A percentile compares a stretch with the other conserved stretches of the same genome.
Evolutionary conservation across 116 monocot genomes (phyloP).

Genomic region (Cymodocea nodosa): DNA sequence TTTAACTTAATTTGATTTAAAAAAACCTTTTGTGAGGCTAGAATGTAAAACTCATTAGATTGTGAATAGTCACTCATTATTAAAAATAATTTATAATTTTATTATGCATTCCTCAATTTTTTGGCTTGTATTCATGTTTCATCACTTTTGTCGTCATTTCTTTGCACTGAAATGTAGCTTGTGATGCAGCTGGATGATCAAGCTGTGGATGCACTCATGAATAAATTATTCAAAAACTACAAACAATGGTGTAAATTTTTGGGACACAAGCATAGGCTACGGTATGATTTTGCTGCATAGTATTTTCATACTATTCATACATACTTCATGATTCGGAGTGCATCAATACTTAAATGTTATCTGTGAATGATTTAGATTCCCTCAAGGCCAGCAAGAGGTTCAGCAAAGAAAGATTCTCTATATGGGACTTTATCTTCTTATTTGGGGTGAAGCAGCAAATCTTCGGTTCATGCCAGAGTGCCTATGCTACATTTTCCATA

Average conservation of each 20-base stretch:
- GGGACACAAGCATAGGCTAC: slow-evolving; percentile 78
- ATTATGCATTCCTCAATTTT: no score
- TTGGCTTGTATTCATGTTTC: not conserved
- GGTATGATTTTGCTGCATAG: slow-evolving; percentile 16
- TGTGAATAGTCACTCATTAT: no score
- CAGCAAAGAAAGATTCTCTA: slow-evolving; percentile 92
- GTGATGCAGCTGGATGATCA: slow-evolving; percentile 70
- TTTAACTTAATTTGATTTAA: no score
- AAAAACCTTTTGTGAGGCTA: no score
- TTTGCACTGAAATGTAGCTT: not conserved
- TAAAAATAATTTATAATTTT: no score
- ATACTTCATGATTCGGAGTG: not conserved
- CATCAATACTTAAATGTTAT: no score
- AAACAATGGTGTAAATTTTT: slow-evolving; percentile 94
- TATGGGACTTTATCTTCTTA: slow-evolving; percentile 90
- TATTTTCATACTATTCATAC: not conserved
- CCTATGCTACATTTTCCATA: slow-evolving; percentile 90
- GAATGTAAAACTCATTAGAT: no score
- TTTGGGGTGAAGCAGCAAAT: slow-evolving; percentile 97
- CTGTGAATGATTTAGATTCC: slow-evolving; percentile 37
- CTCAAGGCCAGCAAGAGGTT: slow-evolving; percentile 74
- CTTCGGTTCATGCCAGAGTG: slow-evolving; percentile 94
- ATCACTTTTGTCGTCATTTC: not conserved
- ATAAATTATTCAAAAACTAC: slow-evolving; percentile 89
- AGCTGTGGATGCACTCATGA: slow-evolving; percentile 78